Percentiles rank a stretch among this genome's conserved stretches.
phyloP scores from a whole-genome alignment of 768 basidiomycete genomes.

The Mycena metata region DNA sequence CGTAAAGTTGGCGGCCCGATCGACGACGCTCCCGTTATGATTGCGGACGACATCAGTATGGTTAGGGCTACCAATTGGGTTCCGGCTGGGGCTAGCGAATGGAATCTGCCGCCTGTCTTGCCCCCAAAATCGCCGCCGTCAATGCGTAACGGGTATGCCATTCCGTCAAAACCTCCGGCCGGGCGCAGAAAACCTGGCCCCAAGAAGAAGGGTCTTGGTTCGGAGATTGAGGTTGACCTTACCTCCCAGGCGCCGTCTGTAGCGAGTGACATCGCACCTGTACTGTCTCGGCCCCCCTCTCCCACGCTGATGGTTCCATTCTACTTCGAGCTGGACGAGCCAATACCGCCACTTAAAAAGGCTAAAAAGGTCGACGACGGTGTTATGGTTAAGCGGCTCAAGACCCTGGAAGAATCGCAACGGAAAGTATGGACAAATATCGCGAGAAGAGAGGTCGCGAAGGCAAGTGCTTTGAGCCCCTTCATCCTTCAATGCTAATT shows the following conservation, averaged over 20 bases:
- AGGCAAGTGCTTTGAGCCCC: slow-evolving; percentile 59
- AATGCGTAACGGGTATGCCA: slow-evolving; percentile 64
- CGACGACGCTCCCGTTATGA: slow-evolving; percentile 35
- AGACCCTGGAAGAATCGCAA: slow-evolving; percentile 85
- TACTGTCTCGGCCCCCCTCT: slow-evolving; percentile 77
- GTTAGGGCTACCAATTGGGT: slow-evolving; percentile 53
- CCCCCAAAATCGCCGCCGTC: too few species aligned
- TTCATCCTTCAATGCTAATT: slow-evolving; percentile 2
- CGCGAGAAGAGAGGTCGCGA: slow-evolving; percentile 85
- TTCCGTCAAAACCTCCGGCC: slow-evolving; percentile 62
- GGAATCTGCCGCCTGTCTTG: too few species aligned
- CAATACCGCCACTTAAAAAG: slow-evolving; percentile 76
- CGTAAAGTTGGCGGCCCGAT: slow-evolving; percentile 78
- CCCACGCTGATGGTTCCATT: slow-evolving; percentile 73
- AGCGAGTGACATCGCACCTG: slow-evolving; percentile 79
- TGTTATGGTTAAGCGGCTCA: slow-evolving; percentile 80
- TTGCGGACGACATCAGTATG: slow-evolving; percentile 26
- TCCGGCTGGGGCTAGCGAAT: too few species aligned
- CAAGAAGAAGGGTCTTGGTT: slow-evolving; percentile 70
- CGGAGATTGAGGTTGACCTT: slow-evolving; percentile 65
- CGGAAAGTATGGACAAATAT: slow-evolving; percentile 93
- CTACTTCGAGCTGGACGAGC: slow-evolving; percentile 76
- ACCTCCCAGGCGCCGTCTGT: slow-evolving; percentile 68
- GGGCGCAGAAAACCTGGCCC: slow-evolving; percentile 70
- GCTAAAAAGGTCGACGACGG: slow-evolving; percentile 84